Conservation (phyloP, 1,139 yeast species). For the Pneumocystis wakefieldiae region DNA sequence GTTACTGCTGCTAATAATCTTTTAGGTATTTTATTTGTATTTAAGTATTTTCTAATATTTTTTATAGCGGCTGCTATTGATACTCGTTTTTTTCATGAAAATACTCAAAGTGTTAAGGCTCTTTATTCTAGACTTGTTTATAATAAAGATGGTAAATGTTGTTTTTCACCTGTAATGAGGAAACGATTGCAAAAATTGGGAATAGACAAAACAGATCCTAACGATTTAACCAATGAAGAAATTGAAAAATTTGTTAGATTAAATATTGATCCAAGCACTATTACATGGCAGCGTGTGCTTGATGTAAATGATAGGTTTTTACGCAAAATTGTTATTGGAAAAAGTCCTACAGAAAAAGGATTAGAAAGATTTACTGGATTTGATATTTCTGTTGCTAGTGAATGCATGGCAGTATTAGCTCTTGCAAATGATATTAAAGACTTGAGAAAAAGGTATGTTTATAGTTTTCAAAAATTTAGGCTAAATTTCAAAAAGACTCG, state of each 20-base stretch:
- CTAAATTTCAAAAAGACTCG: slow-evolving; percentile 29
- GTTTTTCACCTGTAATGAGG: slow-evolving; percentile 64
- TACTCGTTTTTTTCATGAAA: slow-evolving; percentile 93
- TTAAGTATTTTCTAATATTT: not conserved
- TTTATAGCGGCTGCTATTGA: slow-evolving; percentile 80
- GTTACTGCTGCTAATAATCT: slow-evolving; percentile 89
- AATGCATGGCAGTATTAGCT: slow-evolving; percentile 97
- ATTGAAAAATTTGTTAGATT: slow-evolving; percentile 61
- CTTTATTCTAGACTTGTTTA: slow-evolving; percentile 82
- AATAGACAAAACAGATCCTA: slow-evolving; percentile 65
- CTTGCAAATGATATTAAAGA: slow-evolving; percentile 67
- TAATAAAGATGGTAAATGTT: slow-evolving; percentile 65
- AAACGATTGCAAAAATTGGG: slow-evolving; percentile 69
- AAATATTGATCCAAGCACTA: slow-evolving; percentile 84
- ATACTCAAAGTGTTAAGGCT: slow-evolving; percentile 79
- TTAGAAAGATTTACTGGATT: slow-evolving; percentile 80
- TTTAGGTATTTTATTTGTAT: slow-evolving; percentile 23
- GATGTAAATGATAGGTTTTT: slow-evolving; percentile 91
- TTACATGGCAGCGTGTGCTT: slow-evolving; percentile 93
- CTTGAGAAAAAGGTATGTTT: slow-evolving; percentile 52
- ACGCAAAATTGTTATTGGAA: slow-evolving; percentile 82
- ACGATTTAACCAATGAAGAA: slow-evolving; percentile 70
- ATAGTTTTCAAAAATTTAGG: not conserved
- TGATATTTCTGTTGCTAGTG: slow-evolving; percentile 93
- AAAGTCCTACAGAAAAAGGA: slow-evolving; percentile 92